A percentile compares a stretch with the other conserved stretches of the same genome.
These are phyloP conservation scores for Aspergillus spinulosporus DNA, from an alignment of 2,329 filamentous ascomycete genomes.

Conservation along the genomic window DNA sequence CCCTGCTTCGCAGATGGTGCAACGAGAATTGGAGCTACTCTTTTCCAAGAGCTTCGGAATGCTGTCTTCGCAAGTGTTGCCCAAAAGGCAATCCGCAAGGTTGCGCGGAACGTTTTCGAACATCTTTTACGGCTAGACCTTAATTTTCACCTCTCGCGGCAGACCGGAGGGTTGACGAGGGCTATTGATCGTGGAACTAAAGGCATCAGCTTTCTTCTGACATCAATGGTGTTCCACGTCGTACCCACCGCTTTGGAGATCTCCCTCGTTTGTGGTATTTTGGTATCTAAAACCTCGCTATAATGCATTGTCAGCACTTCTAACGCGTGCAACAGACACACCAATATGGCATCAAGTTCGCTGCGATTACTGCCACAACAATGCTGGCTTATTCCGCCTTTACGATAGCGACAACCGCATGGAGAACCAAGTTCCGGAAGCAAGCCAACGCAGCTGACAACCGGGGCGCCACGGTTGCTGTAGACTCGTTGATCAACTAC, in stretches of 20 bases:
- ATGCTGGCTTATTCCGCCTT: slow-evolving; percentile 95
- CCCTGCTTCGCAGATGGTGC: slow-evolving; percentile 62
- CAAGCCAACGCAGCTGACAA: slow-evolving; percentile 97
- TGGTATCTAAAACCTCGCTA: slow-evolving; percentile 50
- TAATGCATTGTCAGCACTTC: slow-evolving; percentile 1
- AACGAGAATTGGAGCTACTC: slow-evolving; percentile 80
- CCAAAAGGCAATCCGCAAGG: slow-evolving; percentile 90
- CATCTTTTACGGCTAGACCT: slow-evolving; percentile 86
- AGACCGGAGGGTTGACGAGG: slow-evolving; percentile 89
- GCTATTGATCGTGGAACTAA: slow-evolving; percentile 97
- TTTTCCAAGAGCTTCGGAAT: slow-evolving; percentile 93
- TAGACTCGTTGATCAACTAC: slow-evolving; percentile 97
- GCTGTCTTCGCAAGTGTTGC: slow-evolving; percentile 96
- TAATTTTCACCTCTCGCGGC: slow-evolving; percentile 88
- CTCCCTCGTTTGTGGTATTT: slow-evolving; percentile 88
- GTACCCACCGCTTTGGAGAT: slow-evolving; percentile 93
- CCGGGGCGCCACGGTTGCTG: slow-evolving; percentile 88
- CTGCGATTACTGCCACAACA: slow-evolving; percentile 81
- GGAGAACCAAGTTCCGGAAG: slow-evolving; percentile 94
- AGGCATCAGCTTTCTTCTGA: slow-evolving; percentile 94
- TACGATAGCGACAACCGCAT: slow-evolving; percentile 92
- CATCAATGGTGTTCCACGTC: slow-evolving; percentile 98
- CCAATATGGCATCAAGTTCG: slow-evolving; percentile 90
- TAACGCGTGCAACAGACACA: slow-evolving; percentile 62
- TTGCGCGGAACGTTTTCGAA: slow-evolving; percentile 88